Evolutionary conservation across 2,329 filamentous ascomycete genomes (phyloP).

Genomic region (Didymella keratinophila): DNA sequence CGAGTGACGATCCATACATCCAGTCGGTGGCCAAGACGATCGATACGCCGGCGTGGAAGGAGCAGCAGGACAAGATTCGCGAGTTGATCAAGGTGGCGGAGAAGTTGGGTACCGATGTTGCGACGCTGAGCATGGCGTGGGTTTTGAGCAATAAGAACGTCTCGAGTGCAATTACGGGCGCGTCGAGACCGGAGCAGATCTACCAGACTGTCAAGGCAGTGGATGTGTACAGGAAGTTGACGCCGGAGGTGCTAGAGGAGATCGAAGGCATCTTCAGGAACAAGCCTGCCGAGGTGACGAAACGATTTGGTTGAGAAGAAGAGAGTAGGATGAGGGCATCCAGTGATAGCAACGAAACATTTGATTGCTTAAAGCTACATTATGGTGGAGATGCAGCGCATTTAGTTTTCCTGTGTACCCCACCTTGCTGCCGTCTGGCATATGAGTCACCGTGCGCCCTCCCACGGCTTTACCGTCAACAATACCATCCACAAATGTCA

Average conservation of each 20-base stretch:
- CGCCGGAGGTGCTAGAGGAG: slow-evolving; percentile 55
- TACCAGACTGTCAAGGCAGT: slow-evolving; percentile 54
- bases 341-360: too few relatives aligned
- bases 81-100: slow-evolving; percentile 63
- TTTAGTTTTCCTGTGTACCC: not conserved
- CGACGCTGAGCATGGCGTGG: slow-evolving; percentile 48
- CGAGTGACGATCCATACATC: slow-evolving; percentile 65
- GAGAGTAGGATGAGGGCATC: too few relatives aligned
- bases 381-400: too few relatives aligned
- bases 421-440: not conserved
- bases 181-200: slow-evolving; percentile 42
- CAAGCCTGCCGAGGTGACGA: slow-evolving; percentile 39
- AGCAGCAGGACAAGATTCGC: slow-evolving; percentile 65
- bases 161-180: slow-evolving; percentile 41
- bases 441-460: not conserved
- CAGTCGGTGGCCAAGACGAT: slow-evolving; percentile 50
- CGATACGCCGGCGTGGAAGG: slow-evolving; percentile 62
- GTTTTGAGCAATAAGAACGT: slow-evolving; percentile 46
- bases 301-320: slow-evolving; percentile 30
- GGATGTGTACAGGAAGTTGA: slow-evolving; percentile 54
- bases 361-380: too few relatives aligned
- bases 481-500: too few relatives aligned
- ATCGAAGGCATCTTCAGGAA: slow-evolving; percentile 47
- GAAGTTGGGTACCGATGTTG: slow-evolving; percentile 66
- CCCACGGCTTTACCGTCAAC: not conserved